Evolutionary conservation across 106 monocot species (phyloP), one percentile per base, ranked within the genome.

Genomic region (Acorus gramineus): DNA sequence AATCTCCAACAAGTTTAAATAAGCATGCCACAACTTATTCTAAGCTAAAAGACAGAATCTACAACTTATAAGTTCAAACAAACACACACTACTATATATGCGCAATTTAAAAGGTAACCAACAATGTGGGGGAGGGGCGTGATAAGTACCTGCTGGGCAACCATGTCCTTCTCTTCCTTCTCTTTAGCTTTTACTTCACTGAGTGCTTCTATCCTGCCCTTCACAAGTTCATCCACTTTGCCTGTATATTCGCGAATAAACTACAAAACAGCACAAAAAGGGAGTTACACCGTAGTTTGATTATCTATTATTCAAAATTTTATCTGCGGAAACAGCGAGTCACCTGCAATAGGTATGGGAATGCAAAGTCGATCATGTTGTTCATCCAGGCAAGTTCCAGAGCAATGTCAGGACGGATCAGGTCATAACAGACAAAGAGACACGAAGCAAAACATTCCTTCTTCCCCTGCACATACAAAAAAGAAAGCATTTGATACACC

Each of bases 391-490:
- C 87, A 81, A 96, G 87, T 65, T 96, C 96, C 46, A 96, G 87
- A 48, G 82, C 87, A 57, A 96, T 80, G 79, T 96, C 96, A 43
- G 90, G 80, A 13, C 96, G 80, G 66, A 96, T 90, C 71, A 96
- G 69, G 69, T 96, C 96, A 66, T 96, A 96, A 65, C 96, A 96
- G 68, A 96, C 79, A 58, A 96, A 96, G 60, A 96, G 83, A 57
- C 96, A 91, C 12, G 96, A 86, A 49, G 96, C 90, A 77, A 96
- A 96, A 59, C 96, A 96, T 81, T 96, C 96, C 66, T 96, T 96
- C 96, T 96, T 96, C 47, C 90, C 96, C 96, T 96, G 90, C 55
- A 78, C 11, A 73, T 68, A 7, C 49, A 42, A 13, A 54, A 54
- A 7, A 43, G 75, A 43, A 59, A 10, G 8, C 44, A 57, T 14